A percentile compares a stretch with the other conserved stretches of the same genome.
phyloP scores from a whole-genome alignment of 2,329 filamentous ascomycete genomes.

The Verticillium longisporum region DNA sequence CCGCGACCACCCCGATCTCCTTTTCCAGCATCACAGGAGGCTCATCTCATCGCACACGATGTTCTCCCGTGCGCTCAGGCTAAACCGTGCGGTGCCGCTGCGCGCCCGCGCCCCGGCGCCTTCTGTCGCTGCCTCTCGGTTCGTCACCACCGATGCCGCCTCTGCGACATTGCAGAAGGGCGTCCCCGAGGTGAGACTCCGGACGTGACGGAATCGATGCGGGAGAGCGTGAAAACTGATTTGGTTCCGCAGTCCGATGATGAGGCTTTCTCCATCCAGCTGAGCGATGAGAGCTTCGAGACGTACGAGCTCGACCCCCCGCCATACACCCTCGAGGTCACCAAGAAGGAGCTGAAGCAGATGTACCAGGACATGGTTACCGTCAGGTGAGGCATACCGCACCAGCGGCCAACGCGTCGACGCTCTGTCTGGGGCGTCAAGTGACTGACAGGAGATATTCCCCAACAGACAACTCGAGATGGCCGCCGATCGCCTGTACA shows the following conservation, averaged over 20 bases:
- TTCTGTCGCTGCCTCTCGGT: slow-evolving; percentile 49
- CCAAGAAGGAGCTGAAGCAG: slow-evolving; percentile 96
- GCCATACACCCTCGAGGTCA: slow-evolving; percentile 83
- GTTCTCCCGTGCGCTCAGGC: slow-evolving; percentile 65
- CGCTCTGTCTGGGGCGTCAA: neutral
- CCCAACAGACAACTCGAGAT: slow-evolving; percentile 89
- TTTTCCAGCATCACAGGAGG: slow-evolving; percentile 20
- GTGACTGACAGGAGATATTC: slow-evolving; percentile 5
- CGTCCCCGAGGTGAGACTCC: slow-evolving; percentile 39
- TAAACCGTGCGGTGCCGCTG: slow-evolving; percentile 54
- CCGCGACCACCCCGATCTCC: slow-evolving; percentile 15
- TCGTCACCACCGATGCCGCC: slow-evolving; percentile 92
- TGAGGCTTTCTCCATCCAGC: slow-evolving; percentile 82
- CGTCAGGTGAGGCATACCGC: slow-evolving; percentile 62
- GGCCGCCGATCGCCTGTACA: slow-evolving; percentile 97
- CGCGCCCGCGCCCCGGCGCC: slow-evolving; percentile 35
- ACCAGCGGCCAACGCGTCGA: neutral
- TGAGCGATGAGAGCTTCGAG: slow-evolving; percentile 98
- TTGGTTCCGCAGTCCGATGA: slow-evolving; percentile 67
- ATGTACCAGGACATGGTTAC: slow-evolving; percentile 99
- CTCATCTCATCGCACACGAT: slow-evolving; percentile 37
- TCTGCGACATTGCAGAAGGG: slow-evolving; percentile 81
- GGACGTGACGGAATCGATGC: neutral
- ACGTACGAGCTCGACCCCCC: slow-evolving; percentile 98
- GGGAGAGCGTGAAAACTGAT: neutral